phyloP scores from a whole-genome alignment of 768 basidiomycete genomes.

The Tulasnella calospora region DNA sequence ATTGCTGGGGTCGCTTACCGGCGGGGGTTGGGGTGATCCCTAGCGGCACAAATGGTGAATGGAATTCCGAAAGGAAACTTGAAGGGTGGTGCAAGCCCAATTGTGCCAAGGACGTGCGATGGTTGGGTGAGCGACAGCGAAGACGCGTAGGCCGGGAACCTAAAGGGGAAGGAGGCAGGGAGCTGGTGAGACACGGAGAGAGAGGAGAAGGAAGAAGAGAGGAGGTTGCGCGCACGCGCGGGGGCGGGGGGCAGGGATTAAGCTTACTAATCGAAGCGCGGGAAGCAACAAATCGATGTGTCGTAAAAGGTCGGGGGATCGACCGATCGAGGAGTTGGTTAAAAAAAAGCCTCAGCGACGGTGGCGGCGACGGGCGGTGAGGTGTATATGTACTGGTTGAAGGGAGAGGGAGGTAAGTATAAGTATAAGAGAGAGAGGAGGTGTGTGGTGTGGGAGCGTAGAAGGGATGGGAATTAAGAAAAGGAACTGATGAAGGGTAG shows the following conservation, averaged over 20 bases:
- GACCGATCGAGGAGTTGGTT: not conserved
- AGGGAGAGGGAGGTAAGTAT: not conserved
- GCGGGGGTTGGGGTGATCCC: not conserved
- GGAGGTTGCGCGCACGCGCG: not conserved
- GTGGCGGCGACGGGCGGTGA: too few relatives aligned
- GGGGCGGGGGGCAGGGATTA: not conserved
- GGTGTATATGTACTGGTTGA: not conserved
- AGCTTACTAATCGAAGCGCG: constrained; percentile 6
- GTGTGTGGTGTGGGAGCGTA: constrained; percentile 1
- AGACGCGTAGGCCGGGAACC: not conserved
- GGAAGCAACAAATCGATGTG: not conserved
- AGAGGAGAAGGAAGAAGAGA: not conserved
- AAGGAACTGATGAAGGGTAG: not conserved
- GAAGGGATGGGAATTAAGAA: not conserved
- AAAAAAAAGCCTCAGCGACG: not conserved
- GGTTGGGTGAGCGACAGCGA: not conserved
- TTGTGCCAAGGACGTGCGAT: not conserved
- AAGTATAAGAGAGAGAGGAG: not conserved
- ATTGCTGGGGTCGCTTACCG: not conserved
- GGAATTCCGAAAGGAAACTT: not conserved
- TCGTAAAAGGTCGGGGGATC: not conserved
- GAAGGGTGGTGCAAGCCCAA: not conserved
- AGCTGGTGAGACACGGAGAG: not conserved
- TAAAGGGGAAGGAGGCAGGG: not conserved
- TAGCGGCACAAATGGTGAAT: too few relatives aligned